phyloP scores from a whole-genome alignment of 2,329 filamentous ascomycete genomes.

The Proliferodiscus dingleyae region DNA sequence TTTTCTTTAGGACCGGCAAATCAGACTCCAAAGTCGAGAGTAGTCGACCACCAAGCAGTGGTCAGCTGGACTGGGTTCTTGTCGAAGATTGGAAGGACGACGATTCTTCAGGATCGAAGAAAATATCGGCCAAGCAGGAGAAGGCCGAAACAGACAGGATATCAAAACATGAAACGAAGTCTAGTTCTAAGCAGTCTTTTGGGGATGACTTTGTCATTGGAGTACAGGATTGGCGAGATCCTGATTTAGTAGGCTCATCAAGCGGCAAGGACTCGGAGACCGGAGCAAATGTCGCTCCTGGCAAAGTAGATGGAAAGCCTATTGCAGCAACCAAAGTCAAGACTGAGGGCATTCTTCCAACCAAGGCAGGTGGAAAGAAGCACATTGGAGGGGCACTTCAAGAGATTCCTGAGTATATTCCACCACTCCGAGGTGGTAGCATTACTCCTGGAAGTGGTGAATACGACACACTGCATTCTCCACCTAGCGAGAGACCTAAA shows the following conservation, averaged over 20 bases:
- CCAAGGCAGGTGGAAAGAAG: constrained; percentile 24
- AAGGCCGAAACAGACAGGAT: constrained; percentile 28
- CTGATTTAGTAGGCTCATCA: constrained; percentile 54
- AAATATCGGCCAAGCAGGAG: constrained; percentile 41
- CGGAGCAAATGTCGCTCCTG: constrained; percentile 18
- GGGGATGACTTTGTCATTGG: constrained; percentile 71
- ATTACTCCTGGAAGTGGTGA: constrained; percentile 70
- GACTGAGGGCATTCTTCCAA: constrained; percentile 12
- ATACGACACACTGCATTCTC: constrained; percentile 40
- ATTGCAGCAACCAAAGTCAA: constrained; percentile 23
- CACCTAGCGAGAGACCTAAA: constrained; percentile 24
- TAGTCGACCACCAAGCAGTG: constrained; percentile 65
- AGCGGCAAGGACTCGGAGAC: constrained; percentile 30
- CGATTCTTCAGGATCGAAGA: constrained; percentile 34
- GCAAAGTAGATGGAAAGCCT: constrained; percentile 26
- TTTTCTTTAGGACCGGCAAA: constrained; percentile 36
- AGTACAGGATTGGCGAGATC: constrained; percentile 83
- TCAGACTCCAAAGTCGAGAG: constrained; percentile 41
- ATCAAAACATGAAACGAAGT: constrained; percentile 22
- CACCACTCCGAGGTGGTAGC: constrained; percentile 54
- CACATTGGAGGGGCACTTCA: constrained; percentile 24
- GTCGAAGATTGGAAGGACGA: constrained; percentile 62
- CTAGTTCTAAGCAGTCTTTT: constrained; percentile 17
- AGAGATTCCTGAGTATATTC: constrained; percentile 30
- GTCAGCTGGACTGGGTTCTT: constrained; percentile 68